Base-by-base conservation (phyloP, 1,139 yeast species). In the Yamadazyma atlantica region DNA sequence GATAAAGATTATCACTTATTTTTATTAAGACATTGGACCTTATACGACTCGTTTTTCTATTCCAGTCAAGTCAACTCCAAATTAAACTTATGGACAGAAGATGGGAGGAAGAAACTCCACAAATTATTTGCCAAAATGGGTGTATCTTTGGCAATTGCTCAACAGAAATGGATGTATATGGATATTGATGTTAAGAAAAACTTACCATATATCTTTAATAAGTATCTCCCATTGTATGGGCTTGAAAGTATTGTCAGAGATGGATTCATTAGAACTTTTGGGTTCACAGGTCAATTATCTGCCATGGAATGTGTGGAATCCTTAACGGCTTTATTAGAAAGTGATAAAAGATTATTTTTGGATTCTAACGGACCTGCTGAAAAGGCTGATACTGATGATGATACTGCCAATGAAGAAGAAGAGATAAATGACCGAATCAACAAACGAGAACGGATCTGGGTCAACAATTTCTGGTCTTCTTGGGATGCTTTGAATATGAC, bases 41-140 rank as follows among this genome's bases (percentile, higher is more conserved):
- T 94, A 16, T 92, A 92, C 60, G 95, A 92, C 49, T 76, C 97
- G 41, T 89, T 94, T 64, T 78, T 80, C 54, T 94, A 89, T 58
- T 88, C 96, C 18, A 83, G 89, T 44, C 92, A 84, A 55, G 89
- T 92, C 30, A 88, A 90, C 51, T 85, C 97, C 16, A 87, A 89
- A 56, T 68, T 92, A 42, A 82, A 82, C 42, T 65, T 92, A 32
- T 94, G 96, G 92, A 85, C 94, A 16, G 96, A 87, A 53, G 94
- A 86, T 41, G 98, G 98, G 3, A 78, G 83, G 50, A 88, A 87
- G 57, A 77, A 82, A 49, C 66, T 94, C 35, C 95, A 90, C 57
- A 89, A 89, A 52, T 73, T 94, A 75, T 85, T 94, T 64, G 98
- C 98, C 2, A 80, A 85, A 50, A 92, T 94, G 97, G 98, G 98